These are phyloP conservation scores for Geotrichum histeridarum DNA, from an alignment of 1,139 yeast species.

Conservation along the genomic window DNA sequence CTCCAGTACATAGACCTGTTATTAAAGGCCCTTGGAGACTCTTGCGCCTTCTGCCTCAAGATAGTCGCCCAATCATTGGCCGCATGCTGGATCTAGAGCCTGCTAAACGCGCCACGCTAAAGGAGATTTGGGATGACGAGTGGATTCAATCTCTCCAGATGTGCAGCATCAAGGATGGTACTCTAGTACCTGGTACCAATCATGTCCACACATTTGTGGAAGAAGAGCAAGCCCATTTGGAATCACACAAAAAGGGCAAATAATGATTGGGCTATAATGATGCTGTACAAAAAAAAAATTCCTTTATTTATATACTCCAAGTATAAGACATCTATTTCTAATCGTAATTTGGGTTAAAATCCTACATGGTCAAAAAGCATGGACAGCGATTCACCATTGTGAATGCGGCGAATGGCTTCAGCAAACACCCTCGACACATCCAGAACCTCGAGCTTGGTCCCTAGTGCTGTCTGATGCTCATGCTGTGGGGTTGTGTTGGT, in stretches of 20 bases:
- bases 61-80: slow-evolving; percentile 71
- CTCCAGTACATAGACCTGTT: slow-evolving; percentile 26
- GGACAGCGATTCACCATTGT: slow-evolving; percentile 93
- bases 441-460: slow-evolving; percentile 68
- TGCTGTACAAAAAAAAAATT: neutral
- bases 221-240: slow-evolving; percentile 46
- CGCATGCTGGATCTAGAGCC: slow-evolving; percentile 73
- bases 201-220: slow-evolving; percentile 55
- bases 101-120: slow-evolving; percentile 58
- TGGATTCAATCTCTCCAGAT: slow-evolving; percentile 60
- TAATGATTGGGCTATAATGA: neutral
- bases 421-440: slow-evolving; percentile 87
- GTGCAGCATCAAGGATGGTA: slow-evolving; percentile 43
- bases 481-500: slow-evolving; percentile 93
- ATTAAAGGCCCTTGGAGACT: slow-evolving; percentile 79
- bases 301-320: neutral
- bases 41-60: slow-evolving; percentile 79
- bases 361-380: slow-evolving; percentile 74
- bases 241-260: slow-evolving; percentile 38
- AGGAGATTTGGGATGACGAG: slow-evolving; percentile 59
- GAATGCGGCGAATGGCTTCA: slow-evolving; percentile 91
- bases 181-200: slow-evolving; percentile 45
- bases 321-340: neutral
- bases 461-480: slow-evolving; percentile 46
- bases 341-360: slow-evolving; percentile 14